phyloP scores from a whole-genome alignment of 345 rosid species.

The Melaleuca alternifolia region DNA sequence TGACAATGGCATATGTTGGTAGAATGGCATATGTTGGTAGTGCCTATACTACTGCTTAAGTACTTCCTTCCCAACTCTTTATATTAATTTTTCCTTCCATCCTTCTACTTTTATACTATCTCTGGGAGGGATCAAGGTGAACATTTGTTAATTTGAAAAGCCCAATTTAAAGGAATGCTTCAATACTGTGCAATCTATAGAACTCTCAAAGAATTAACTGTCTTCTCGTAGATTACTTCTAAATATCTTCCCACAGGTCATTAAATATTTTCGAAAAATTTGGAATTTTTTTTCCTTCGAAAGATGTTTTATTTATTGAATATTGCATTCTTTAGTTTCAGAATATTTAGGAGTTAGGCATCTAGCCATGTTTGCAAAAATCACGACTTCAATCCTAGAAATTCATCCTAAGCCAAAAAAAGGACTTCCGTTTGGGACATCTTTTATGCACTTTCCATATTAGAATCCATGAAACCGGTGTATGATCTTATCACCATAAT shows the following conservation, averaged over 20 bases:
- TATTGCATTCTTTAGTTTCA: background rate
- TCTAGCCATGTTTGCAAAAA: background rate
- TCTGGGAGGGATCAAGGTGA: background rate
- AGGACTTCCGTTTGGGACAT: background rate
- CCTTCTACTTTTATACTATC: no score
- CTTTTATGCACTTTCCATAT: background rate
- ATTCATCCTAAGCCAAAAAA: background rate
- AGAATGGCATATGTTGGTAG: no score
- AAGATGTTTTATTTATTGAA: background rate
- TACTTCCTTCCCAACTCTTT: no score
- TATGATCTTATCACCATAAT: background rate
- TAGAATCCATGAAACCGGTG: background rate
- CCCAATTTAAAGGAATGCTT: background rate
- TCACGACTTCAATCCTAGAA: background rate
- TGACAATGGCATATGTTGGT: no score
- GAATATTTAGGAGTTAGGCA: background rate
- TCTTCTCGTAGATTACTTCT: background rate
- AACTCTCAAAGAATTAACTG: background rate
- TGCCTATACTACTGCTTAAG: no score
- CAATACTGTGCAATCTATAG: background rate
- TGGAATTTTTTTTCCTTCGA: background rate
- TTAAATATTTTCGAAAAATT: background rate
- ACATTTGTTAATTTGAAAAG: background rate
- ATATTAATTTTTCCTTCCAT: no score
- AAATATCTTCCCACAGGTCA: background rate